phyloP scores from a whole-genome alignment of 306 rosid genomes.

The Sicyos baderoa region DNA sequence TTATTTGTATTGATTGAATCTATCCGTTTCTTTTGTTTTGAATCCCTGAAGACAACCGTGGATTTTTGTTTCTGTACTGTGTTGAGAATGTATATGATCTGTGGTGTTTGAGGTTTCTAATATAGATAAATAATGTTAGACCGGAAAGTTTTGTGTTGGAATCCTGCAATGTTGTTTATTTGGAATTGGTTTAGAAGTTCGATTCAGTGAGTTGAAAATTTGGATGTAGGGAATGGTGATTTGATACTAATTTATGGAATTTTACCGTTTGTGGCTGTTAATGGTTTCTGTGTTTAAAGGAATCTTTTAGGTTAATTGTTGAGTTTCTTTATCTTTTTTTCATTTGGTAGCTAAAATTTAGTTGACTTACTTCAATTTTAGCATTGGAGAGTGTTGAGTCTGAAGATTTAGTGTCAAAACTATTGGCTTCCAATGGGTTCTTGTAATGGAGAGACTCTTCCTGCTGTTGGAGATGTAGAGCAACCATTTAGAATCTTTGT shows the following conservation, averaged over 20 bases:
- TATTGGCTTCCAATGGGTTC: conserved; percentile 35
- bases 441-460: conserved; percentile 32
- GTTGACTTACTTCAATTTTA: background rate
- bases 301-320: background rate
- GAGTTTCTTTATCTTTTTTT: background rate
- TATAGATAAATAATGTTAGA: too few relatives aligned
- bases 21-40: background rate
- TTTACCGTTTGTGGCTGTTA: background rate
- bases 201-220: background rate
- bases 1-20: background rate
- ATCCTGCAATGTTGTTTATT: background rate
- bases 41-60: background rate
- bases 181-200: background rate
- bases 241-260: too few relatives aligned
- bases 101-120: background rate
- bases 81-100: background rate
- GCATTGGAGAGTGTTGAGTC: background rate
- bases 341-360: background rate
- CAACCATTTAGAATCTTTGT: conserved; percentile 52
- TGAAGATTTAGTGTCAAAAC: conserved; percentile 7
- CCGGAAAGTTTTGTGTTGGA: background rate
- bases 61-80: background rate
- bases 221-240: background rate
- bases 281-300: background rate
- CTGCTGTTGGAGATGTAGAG: conserved; percentile 25